Evolutionary conservation across 2,329 filamentous ascomycete genomes (phyloP), one percentile per base, ranked within the genome.

Genomic region (Sporothrix euskadiensis): DNA sequence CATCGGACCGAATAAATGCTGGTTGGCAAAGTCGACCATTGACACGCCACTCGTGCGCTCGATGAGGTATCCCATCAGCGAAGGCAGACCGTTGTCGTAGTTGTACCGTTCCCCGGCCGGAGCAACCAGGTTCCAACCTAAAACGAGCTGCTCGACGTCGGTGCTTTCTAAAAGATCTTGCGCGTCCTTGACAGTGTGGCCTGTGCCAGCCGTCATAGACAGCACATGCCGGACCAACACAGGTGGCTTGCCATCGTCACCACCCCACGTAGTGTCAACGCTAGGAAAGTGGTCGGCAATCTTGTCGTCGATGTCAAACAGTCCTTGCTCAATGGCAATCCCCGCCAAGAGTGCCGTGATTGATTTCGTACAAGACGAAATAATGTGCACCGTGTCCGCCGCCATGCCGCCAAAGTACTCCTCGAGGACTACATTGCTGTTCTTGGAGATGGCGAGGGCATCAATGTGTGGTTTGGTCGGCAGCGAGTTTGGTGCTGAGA

Each of bases 51-150:
- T 66, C 19, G 12, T 47, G 5, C 59, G 59, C 22, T 72, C 59
- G 32, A 72, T 56, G 10, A 72, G 9, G 6, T 47, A 35, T 3
- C 59, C 71, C 7, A 61, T 32, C 57, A 72, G 49, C 1, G 59
- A n/a, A 1, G 59, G 71, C 59, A 72, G 59, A 5, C 71, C 71
- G 22, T 72, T 72, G 71, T 72, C 59, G 59, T 72, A 72, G 59
- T 66, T n/a, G 59, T 66, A 72, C 8, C 32, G n/a, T 2, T 30
- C 22, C 3, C 59, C 71, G 5, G 59, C 47, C 32, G 19, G 1
- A 1, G 44, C 41, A 19, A 7, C 22, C 4, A 59, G 57, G 4
- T 14, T 3, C 59, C 57, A 52, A 7, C 41, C 70, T 16, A 65
- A 57, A 3, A 72, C 71, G 6, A 66, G 71, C 19, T 44, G 30